Conservation (phyloP, 2,329 filamentous ascomycete species). For the Colletotrichum chlorophyti region DNA sequence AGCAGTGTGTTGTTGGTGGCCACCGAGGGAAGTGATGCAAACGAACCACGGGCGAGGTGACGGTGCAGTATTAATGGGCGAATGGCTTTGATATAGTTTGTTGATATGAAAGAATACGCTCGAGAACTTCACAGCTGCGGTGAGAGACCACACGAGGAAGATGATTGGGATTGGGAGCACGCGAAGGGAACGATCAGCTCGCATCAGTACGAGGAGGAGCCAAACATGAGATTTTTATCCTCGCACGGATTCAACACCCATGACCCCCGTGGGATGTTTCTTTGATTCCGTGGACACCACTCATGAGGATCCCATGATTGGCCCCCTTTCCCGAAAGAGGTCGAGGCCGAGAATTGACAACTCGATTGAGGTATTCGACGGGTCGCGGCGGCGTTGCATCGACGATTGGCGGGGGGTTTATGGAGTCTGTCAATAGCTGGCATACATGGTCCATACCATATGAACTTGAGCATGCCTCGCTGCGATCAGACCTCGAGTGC, state of each 20-base stretch:
- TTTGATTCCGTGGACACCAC: background rate
- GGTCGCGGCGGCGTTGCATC: background rate
- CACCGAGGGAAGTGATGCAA: too few species aligned
- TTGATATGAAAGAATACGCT: too few species aligned
- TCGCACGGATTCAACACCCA: background rate
- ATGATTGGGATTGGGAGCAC: background rate
- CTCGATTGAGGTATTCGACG: background rate
- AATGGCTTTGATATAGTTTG: too few species aligned
- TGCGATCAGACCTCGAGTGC: conserved; percentile 15
- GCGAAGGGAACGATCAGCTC: background rate
- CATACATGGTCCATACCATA: too few species aligned
- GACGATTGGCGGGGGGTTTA: background rate
- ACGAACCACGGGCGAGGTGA: too few species aligned
- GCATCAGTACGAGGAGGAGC: background rate
- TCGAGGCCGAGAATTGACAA: background rate
- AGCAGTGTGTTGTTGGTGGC: too few species aligned
- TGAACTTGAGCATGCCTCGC: conserved; percentile 2
- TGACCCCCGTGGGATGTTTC: conserved; percentile 4
- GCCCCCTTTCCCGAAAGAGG: conserved; percentile 9
- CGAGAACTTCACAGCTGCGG: too few species aligned
- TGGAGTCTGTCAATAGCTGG: too few species aligned
- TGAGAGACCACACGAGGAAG: background rate
- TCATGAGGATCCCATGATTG: background rate
- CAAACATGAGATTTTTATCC: conserved; percentile 12
- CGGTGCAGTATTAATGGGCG: too few species aligned